Evolutionary conservation across 1,139 yeast species (phyloP), one percentile per base, ranked within the genome.

Genomic region (Yamadazyma aaseri): DNA sequence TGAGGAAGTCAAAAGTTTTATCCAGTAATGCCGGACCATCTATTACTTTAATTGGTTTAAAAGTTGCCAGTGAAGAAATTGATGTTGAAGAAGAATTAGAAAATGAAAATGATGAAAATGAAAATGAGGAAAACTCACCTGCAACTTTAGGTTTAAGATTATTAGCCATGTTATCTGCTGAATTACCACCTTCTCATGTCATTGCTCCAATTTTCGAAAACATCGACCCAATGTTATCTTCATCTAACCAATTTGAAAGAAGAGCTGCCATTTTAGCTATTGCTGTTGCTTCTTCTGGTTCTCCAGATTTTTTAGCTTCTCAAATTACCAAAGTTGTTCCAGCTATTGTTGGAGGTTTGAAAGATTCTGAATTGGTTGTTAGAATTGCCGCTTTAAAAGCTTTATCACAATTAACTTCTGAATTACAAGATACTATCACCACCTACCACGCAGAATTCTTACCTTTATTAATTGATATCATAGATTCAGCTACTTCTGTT

Each of bases 171-270:
- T 77, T 92, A 49, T 76, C 97, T 17, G 73, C 82, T 29, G 87
- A 83, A 53, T 71, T 94, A 51, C 96, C 98, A 35, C 96, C 98
- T 35, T 76, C 89, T 31, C 98, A 92, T 61, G 95, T 86, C 40
- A 79, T 89, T 46, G 75, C 72, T 42, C 92, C 96, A 37, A 73
- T 92, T 42, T 72, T 90, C 45, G 86, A 81, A 44, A 74, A 76
- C 45, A 64, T 87, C 47, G 81, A 82, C 33, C 55, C 73, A 33
- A 69, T 84, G 71, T 70, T 86, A 46, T 32, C 58, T 27, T 82
- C 95, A 13, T 46, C 78, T 16, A 79, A 85, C 56, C 74, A 76
- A 41, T 83, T 79, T 46, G 89, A 85, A 63, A 81, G 95, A 68
- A 82, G 96, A 64, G 96, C 96, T 43, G 94, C 85, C 38, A 73